These are phyloP conservation scores for Hyphodiscus sp. DNA, from an alignment of 2,329 filamentous ascomycete species.

Conservation along the genomic window DNA sequence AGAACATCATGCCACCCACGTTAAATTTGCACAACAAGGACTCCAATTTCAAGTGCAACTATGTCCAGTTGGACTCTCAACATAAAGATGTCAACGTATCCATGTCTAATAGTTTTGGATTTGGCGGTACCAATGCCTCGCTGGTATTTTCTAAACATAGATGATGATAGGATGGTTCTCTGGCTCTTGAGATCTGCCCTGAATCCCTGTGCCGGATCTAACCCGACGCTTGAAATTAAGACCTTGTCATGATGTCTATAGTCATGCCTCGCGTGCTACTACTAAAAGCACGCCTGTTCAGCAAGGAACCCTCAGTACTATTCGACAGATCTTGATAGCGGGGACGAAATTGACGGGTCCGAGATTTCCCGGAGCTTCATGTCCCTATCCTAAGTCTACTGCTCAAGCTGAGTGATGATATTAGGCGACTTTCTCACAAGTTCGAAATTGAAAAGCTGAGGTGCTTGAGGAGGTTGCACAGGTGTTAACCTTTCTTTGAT, in stretches of 20 bases:
- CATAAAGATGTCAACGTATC: constrained; percentile 64
- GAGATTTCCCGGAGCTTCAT: too few relatives aligned
- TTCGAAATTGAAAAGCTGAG: neutral
- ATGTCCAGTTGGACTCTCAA: constrained; percentile 69
- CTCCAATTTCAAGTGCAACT: constrained; percentile 72
- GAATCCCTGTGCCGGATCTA: neutral
- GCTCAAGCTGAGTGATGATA: neutral
- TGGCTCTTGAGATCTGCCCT: neutral
- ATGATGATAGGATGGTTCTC: constrained; percentile 3
- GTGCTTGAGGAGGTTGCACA: neutral
- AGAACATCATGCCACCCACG: constrained; percentile 80
- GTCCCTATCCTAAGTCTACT: too few relatives aligned
- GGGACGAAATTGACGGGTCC: too few relatives aligned
- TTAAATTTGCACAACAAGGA: constrained; percentile 69
- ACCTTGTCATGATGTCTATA: neutral
- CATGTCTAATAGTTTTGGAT: constrained; percentile 93
- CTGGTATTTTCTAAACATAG: constrained; percentile 57
- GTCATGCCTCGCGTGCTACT: neutral
- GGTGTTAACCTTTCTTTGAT: too few relatives aligned
- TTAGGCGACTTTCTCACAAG: neutral
- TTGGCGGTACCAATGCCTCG: constrained; percentile 92
- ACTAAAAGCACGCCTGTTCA: too few relatives aligned
- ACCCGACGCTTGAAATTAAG: neutral
- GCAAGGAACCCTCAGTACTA: too few relatives aligned
- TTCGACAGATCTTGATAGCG: too few relatives aligned